Evolutionary conservation across 164 flowering plant genomes (phyloP).

Genomic region (Kalanchoe fedtschenkoi): DNA sequence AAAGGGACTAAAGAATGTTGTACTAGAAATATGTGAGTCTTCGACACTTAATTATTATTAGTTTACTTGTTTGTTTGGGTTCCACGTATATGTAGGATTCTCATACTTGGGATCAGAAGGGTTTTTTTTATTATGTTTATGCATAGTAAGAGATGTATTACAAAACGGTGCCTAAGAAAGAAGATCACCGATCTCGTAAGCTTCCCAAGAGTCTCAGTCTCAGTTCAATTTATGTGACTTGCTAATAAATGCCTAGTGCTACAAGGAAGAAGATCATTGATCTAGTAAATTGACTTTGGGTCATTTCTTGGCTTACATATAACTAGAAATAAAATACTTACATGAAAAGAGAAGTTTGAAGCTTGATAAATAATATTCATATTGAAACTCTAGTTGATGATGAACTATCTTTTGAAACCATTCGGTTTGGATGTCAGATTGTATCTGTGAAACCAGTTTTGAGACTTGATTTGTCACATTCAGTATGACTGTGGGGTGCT

Average conservation of each 20-base stretch:
- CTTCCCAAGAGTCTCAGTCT: not conserved
- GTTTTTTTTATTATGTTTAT: not conserved
- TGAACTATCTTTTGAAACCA: constrained; percentile 8
- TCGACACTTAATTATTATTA: too few species aligned
- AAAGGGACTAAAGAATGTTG: constrained; percentile 18
- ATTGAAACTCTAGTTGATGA: constrained; percentile 10
- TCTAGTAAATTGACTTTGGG: too few species aligned
- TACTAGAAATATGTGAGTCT: constrained; percentile 23
- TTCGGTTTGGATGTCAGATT: constrained; percentile 10
- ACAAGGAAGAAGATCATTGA: too few species aligned
- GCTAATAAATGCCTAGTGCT: not conserved
- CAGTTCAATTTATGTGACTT: not conserved
- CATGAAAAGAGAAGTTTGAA: constrained; percentile 7
- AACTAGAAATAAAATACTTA: not conserved
- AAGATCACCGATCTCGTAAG: constrained; percentile 4
- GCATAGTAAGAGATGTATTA: not conserved
- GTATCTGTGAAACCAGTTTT: not conserved
- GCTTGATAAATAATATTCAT: constrained; percentile 9
- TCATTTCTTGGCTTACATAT: not conserved
- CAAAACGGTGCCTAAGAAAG: not conserved
- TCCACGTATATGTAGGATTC: too few species aligned
- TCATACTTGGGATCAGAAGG: not conserved
- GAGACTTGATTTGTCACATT: not conserved
- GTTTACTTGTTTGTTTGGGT: too few species aligned
- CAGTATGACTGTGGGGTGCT: not conserved